Conservation (phyloP, 805 yeast genomes). For the Candida xyloterini region DNA sequence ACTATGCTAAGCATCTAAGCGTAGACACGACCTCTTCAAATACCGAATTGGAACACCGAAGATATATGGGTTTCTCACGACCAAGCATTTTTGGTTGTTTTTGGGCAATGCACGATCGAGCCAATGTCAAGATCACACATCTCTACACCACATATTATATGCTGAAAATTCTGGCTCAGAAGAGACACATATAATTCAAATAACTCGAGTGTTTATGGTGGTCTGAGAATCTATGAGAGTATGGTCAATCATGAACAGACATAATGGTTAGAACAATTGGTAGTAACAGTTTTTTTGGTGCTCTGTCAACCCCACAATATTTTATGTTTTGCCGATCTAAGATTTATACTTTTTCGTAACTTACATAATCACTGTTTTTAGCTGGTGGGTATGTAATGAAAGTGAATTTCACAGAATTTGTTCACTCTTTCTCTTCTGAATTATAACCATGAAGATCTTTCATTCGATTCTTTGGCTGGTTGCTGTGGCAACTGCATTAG, state of each 20-base stretch:
- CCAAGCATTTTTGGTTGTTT: too few relatives aligned
- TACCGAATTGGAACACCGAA: conserved; percentile 3
- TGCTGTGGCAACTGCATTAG: conserved; percentile 13
- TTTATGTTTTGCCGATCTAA: not conserved
- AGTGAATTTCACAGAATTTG: conserved; percentile 4
- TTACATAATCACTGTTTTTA: not conserved
- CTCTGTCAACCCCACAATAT: not conserved
- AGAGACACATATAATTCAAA: not conserved
- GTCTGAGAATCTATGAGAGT: not conserved
- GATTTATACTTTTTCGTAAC: not conserved
- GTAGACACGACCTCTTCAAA: conserved; percentile 1
- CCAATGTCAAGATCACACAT: too few relatives aligned
- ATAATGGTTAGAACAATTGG: too few relatives aligned
- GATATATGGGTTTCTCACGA: too few relatives aligned
- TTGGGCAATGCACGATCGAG: too few relatives aligned
- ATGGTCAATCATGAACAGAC: not conserved
- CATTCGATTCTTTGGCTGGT: conserved; percentile 8
- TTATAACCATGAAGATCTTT: conserved; percentile 11
- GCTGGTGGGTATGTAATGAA: not conserved
- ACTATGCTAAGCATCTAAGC: not conserved
- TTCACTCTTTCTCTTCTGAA: not conserved
- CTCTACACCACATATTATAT: not conserved
- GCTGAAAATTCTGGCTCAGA: too few relatives aligned
- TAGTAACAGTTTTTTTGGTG: not conserved
- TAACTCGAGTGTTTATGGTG: not conserved